Evolutionary conservation across 2,329 filamentous ascomycete genomes (phyloP), one percentile per base, ranked within the genome.

Genomic region (Fusarium decemcellulare): DNA sequence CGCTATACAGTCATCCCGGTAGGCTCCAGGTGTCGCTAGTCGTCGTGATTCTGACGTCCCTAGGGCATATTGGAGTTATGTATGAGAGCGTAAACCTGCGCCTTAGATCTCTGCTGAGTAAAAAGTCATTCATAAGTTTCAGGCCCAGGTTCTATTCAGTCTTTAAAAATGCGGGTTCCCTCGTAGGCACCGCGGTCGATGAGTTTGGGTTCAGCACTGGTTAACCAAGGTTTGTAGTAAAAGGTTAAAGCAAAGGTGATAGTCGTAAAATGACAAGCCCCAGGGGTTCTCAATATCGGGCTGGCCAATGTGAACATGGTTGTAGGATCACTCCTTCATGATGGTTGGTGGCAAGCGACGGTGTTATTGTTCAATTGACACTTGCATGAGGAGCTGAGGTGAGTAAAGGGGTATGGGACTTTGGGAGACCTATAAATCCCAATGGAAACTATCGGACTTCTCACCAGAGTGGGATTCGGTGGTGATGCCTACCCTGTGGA

Each of bases 11-110:
- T 95, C 95, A 75, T 95, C 92, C 14, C 91, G 87, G 78, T 92
- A 93, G 0, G 93, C 93, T 40, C 93, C 92, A 94, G 78, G 72
- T 95, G 92, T 14, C 92, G 86, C 81, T 95, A 91, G 77, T 95
- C 92, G 74, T 93, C 92, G 70, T 90, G 90, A 77, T 94, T 94
- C 92, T 92, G 94, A 16, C 92, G 86, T 18, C 90, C 90, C 15
- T 81, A 80, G 9, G 86, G 88, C 91, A 93, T 93, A 0, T 80
- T 84, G 0, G 88, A 86, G 65, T 93, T 91, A 27, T 85, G 82
- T 80, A 93, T 84, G 2, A 82, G 71, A 61, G 84, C 83, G 77
- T 87, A 93, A 0, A 88, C 65, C n/a, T 88, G 88, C 0, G 90
- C 90, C 32, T 11, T 78, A 75, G 0, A 74, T 47, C 74, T 89